A percentile compares a stretch with the other conserved stretches of the same genome.
Conservation (phyloP, 768 basidiomycete species). For the Amanita pallidorosea region DNA sequence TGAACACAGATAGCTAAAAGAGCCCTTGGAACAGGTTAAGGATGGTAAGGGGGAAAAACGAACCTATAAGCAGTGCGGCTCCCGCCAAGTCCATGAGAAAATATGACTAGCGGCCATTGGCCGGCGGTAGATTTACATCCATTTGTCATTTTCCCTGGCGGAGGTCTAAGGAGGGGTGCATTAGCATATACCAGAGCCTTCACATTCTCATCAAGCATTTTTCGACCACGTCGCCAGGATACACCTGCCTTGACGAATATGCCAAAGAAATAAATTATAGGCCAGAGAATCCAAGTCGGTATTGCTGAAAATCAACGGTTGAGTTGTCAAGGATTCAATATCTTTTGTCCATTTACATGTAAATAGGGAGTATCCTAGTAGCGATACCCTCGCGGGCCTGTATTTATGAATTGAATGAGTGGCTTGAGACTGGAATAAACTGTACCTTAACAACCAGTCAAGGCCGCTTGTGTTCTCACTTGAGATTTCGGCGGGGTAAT, state of each 20-base stretch:
- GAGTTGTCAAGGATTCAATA: not conserved
- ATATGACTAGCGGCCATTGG: slow-evolving; percentile 72
- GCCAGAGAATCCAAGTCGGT: slow-evolving; percentile 34
- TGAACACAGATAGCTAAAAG: slow-evolving; percentile 52
- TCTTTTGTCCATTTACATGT: slow-evolving; percentile 21
- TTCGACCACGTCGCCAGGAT: not conserved
- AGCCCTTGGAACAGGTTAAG: not conserved
- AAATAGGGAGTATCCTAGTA: slow-evolving; percentile 39
- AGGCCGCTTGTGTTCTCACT: slow-evolving; percentile 27
- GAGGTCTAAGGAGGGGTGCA: slow-evolving; percentile 39
- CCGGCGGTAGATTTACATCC: slow-evolving; percentile 7
- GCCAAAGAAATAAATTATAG: slow-evolving; percentile 41
- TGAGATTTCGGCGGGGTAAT: slow-evolving; percentile 45
- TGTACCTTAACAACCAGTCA: slow-evolving; percentile 49
- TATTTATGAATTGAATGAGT: not conserved
- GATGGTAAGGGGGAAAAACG: not conserved
- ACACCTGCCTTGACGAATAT: slow-evolving; percentile 31
- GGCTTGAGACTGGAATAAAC: slow-evolving; percentile 2
- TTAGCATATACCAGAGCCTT: slow-evolving; percentile 50
- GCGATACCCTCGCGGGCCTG: slow-evolving; percentile 34
- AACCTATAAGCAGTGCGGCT: slow-evolving; percentile 62
- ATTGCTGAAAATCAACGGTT: slow-evolving; percentile 16
- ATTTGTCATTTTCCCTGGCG: slow-evolving; percentile 7
- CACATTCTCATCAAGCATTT: not conserved
- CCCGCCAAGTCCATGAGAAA: slow-evolving; percentile 79